These are phyloP conservation scores for Saccharomycopsis phalli DNA, from an alignment of 1,139 yeast species.

Conservation along the genomic window DNA sequence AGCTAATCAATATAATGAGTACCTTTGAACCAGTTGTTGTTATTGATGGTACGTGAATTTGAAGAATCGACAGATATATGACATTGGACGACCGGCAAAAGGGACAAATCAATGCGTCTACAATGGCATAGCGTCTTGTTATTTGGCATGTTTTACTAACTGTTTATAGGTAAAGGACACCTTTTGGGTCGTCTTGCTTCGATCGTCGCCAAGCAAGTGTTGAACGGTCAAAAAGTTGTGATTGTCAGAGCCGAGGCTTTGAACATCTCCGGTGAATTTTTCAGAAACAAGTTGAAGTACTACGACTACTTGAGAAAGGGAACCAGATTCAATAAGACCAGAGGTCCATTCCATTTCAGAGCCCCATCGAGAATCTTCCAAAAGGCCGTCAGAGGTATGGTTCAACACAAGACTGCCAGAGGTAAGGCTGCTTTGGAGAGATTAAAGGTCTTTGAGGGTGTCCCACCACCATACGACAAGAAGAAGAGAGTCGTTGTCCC, in stretches of 20 bases:
- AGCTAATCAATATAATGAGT: conserved; percentile 44
- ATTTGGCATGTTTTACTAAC: conserved; percentile 5
- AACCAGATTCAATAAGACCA: conserved; percentile 96
- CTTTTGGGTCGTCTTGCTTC: conserved; percentile 99
- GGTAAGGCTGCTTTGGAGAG: conserved; percentile 99
- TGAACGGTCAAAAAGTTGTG: conserved; percentile 97
- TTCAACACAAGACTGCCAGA: conserved; percentile 99
- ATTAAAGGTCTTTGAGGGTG: conserved; percentile 99
- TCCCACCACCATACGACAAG: conserved; percentile 99
- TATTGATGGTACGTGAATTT: conserved; percentile 66
- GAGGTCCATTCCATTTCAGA: conserved; percentile 99
- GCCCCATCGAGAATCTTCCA: conserved; percentile 99
- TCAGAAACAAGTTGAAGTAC: conserved; percentile 99
- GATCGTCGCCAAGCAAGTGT: conserved; percentile 94
- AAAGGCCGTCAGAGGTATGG: conserved; percentile 99
- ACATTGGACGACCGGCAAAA: no score
- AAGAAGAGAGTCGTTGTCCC: conserved; percentile 99
- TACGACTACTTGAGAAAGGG: conserved; percentile 99
- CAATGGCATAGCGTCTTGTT: no score
- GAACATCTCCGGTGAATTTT: conserved; percentile 99
- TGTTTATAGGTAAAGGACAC: conserved; percentile 78
- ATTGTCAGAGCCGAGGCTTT: conserved; percentile 97
- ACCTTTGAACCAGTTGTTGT: conserved; percentile 95
- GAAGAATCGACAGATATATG: conserved; percentile 3
- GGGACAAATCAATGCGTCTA: no score